A percentile compares a stretch with the other conserved stretches of the same genome.
These are phyloP conservation scores for Saturnispora dispora DNA, from an alignment of 805 yeast genomes.

Conservation along the genomic window DNA sequence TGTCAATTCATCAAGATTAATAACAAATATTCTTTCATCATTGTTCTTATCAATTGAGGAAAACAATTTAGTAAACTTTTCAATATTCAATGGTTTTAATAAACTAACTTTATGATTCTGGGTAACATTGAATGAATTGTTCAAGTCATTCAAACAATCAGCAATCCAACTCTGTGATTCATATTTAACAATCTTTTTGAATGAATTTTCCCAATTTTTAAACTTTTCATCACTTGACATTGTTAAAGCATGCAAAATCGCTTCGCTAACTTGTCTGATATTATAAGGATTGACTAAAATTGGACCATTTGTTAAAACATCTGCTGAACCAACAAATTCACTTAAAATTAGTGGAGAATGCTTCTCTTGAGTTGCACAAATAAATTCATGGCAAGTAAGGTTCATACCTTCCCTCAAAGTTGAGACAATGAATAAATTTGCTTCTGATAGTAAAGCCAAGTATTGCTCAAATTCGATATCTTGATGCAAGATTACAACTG, in stretches of 20 bases:
- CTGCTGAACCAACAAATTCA: constrained; percentile 93
- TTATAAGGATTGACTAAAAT: constrained; percentile 90
- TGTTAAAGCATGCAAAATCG: constrained; percentile 54
- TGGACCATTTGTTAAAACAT: constrained; percentile 63
- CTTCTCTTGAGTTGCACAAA: constrained; percentile 59
- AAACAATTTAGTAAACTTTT: constrained; percentile 27
- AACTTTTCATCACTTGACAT: constrained; percentile 53
- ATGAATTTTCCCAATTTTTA: constrained; percentile 53
- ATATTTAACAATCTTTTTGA: constrained; percentile 49
- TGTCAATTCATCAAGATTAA: constrained; percentile 42
- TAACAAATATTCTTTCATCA: constrained; percentile 37
- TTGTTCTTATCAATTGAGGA: constrained; percentile 23
- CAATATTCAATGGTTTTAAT: constrained; percentile 24
- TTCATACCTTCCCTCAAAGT: constrained; percentile 97
- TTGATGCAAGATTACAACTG: constrained; percentile 80
- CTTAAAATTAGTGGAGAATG: constrained; percentile 79
- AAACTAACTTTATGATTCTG: constrained; percentile 17
- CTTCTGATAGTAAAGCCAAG: constrained; percentile 75
- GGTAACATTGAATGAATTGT: constrained; percentile 38
- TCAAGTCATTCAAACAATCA: constrained; percentile 44
- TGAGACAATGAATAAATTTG: constrained; percentile 79
- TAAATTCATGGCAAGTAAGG: constrained; percentile 89
- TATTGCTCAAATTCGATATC: constrained; percentile 87
- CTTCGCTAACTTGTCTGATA: constrained; percentile 50
- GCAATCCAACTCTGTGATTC: constrained; percentile 73